Percentiles rank a stretch among this genome's conserved stretches.
These are phyloP conservation scores for Sanghuangporus sanghuang DNA, from an alignment of 1,284 basidiomycete species.

Conservation along the genomic window DNA sequence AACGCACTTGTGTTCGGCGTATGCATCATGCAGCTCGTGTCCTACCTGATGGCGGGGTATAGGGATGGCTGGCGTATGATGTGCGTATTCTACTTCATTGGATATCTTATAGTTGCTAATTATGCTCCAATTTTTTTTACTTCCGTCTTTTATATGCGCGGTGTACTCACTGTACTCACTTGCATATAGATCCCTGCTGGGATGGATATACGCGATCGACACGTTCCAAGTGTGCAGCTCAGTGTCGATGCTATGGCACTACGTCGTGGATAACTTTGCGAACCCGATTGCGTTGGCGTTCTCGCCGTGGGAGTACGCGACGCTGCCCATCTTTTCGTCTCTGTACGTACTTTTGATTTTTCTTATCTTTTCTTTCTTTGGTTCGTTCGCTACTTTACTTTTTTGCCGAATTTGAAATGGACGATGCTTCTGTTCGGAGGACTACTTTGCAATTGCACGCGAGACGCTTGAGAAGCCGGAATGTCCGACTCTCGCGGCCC, in stretches of 20 bases:
- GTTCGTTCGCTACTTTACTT: not conserved
- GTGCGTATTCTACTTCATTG: not conserved
- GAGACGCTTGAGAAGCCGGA: no score
- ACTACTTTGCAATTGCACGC: no score
- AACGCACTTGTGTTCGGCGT: slow-evolving; percentile 7
- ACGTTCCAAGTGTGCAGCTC: slow-evolving; percentile 4
- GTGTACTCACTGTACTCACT: not conserved
- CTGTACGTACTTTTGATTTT: not conserved
- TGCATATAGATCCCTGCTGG: not conserved
- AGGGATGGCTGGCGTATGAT: not conserved
- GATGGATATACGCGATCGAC: slow-evolving; percentile 5
- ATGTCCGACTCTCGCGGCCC: no score
- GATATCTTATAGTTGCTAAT: not conserved
- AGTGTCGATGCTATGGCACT: slow-evolving; percentile 13
- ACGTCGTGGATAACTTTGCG: slow-evolving; percentile 9
- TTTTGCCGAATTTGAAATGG: not conserved
- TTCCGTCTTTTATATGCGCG: not conserved
- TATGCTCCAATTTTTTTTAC: not conserved
- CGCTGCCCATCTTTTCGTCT: slow-evolving; percentile 6
- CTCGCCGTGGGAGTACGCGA: slow-evolving; percentile 7
- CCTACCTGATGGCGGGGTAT: not conserved
- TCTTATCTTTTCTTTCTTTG: not conserved
- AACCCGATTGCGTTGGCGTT: slow-evolving; percentile 4
- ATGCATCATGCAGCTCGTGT: slow-evolving; percentile 8
- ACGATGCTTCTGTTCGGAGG: not conserved